These are phyloP conservation scores for Lagenidium sp. DNA, from an alignment of 352 stramenopile genomes.

Conservation along the genomic window DNA sequence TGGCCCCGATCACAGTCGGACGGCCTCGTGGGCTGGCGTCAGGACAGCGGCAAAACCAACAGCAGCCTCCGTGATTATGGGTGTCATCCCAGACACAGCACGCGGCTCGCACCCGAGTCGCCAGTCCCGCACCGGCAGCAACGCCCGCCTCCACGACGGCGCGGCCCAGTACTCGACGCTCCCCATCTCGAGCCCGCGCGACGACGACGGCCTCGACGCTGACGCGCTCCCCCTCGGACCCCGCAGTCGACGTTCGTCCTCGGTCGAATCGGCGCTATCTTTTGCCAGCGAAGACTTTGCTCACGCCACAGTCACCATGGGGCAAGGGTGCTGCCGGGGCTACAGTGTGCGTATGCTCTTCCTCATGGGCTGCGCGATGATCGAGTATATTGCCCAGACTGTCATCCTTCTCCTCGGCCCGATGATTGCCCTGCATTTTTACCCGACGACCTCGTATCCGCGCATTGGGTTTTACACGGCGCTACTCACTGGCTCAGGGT, in stretches of 20 bases:
- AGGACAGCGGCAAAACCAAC: no score
- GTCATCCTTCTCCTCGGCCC: conserved; percentile 60
- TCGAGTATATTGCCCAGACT: conserved; percentile 68
- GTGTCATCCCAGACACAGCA: no score
- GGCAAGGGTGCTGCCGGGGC: conserved; percentile 38
- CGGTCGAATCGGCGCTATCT: conserved; percentile 14
- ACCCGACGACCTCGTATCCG: conserved; percentile 60
- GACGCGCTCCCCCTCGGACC: no score
- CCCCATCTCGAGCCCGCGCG: no score
- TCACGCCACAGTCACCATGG: conserved; percentile 9
- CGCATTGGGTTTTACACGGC: conserved; percentile 72
- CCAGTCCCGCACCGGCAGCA: no score
- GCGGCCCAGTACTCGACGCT: no score
- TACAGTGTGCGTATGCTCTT: conserved; percentile 70
- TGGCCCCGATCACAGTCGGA: neutral
- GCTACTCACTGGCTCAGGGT: conserved; percentile 52
- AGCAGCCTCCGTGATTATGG: no score
- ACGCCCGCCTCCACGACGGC: no score
- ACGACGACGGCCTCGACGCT: conserved; percentile 1
- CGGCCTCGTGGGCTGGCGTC: neutral
- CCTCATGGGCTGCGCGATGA: conserved; percentile 70
- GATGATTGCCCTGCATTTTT: conserved; percentile 74
- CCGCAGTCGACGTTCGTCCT: conserved; percentile 11
- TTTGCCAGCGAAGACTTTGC: conserved; percentile 11
- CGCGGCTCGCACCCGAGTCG: no score